Conservation (phyloP, 192 early-diverging fungal species). For the Dissophora globulifera region DNA sequence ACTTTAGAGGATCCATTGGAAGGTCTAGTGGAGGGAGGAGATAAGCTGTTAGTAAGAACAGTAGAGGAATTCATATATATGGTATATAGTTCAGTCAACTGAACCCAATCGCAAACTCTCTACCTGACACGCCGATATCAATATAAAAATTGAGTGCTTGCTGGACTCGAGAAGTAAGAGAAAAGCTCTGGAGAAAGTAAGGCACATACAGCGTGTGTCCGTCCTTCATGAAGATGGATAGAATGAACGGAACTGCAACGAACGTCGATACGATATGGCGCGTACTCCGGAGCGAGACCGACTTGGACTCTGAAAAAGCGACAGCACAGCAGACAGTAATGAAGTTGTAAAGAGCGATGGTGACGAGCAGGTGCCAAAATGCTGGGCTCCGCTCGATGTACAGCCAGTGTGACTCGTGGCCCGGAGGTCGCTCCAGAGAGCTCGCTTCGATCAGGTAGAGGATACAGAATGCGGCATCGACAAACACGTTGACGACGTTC, state of each 20-base stretch:
- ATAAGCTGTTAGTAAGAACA: no score
- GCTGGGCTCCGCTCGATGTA: slow-evolving; percentile 27
- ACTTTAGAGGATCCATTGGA: slow-evolving; percentile 60
- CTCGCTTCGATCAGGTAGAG: slow-evolving; percentile 46
- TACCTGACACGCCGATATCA: slow-evolving; percentile 63
- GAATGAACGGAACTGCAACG: slow-evolving; percentile 65
- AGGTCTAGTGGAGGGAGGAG: slow-evolving; percentile 43
- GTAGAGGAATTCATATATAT: no score
- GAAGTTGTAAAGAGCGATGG: slow-evolving; percentile 42
- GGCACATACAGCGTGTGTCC: slow-evolving; percentile 69
- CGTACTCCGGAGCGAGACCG: slow-evolving; percentile 17
- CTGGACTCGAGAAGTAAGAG: slow-evolving; percentile 63
- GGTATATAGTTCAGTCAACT: no score
- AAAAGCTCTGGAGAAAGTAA: slow-evolving; percentile 70
- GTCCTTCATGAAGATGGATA: slow-evolving; percentile 54
- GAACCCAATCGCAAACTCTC: no score
- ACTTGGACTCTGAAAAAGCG: slow-evolving; percentile 44
- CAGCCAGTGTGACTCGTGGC: slow-evolving; percentile 30
- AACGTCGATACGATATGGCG: slow-evolving; percentile 45
- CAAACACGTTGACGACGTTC: slow-evolving; percentile 44
- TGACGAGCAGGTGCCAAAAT: slow-evolving; percentile 36
- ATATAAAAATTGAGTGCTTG: slow-evolving; percentile 66
- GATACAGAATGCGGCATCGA: slow-evolving; percentile 25
- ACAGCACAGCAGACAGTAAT: slow-evolving; percentile 22
- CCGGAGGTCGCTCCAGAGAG: slow-evolving; percentile 32